Evolutionary conservation across 768 basidiomycete species (phyloP).

Genomic region (Cystofilobasidium macerans): DNA sequence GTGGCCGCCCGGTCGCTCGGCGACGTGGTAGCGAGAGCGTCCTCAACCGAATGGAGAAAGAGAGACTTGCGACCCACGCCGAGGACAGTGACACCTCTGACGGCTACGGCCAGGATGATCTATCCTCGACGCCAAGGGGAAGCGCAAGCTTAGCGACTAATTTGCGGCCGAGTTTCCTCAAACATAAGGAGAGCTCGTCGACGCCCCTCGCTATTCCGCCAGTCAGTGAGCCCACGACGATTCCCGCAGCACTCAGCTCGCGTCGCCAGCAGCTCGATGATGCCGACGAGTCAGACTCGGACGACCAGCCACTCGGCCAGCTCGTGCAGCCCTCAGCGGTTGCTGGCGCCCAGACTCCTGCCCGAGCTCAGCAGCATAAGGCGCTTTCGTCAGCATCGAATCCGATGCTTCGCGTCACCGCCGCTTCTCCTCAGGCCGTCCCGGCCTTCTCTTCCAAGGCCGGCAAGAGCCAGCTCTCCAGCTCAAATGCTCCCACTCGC

Average conservation of each 20-base stretch:
- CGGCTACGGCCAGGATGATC: constrained; percentile 17
- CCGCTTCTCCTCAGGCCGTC: neutral
- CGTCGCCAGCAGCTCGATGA: too few species aligned
- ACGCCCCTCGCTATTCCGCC: constrained; percentile 6
- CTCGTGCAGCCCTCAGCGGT: too few species aligned
- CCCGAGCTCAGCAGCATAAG: neutral
- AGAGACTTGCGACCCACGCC: neutral
- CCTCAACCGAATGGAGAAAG: neutral
- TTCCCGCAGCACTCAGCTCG: neutral
- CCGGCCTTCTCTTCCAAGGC: neutral
- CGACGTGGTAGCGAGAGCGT: constrained; percentile 17
- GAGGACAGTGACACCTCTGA: constrained; percentile 14
- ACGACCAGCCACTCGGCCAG: neutral
- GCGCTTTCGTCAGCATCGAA: neutral
- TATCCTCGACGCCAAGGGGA: neutral
- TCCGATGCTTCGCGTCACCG: neutral
- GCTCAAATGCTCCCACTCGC: neutral
- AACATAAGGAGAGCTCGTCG: neutral
- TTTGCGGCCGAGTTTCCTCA: neutral
- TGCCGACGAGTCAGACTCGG: neutral
- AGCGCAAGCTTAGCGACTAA: neutral
- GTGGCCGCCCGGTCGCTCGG: neutral
- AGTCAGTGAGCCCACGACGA: neutral
- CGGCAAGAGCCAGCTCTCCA: neutral
- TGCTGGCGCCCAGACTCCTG: neutral